Percentiles rank a stretch among this genome's conserved stretches.
Evolutionary conservation across 306 rosid genomes (phyloP).

Genomic region (Acacia melanoxylon): DNA sequence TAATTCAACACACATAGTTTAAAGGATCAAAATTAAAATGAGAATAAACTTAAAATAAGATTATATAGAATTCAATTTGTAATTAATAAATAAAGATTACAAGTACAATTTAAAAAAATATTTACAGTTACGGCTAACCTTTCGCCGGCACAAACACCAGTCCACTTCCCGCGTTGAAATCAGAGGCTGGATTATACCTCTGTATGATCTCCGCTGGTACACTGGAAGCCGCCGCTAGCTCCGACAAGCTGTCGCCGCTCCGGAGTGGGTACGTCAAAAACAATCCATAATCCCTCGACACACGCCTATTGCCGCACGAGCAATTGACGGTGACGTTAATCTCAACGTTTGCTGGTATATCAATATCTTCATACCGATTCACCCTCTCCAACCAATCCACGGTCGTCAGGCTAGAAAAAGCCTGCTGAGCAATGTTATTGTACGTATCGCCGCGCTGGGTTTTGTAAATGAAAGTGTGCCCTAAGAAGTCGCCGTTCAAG

Average conservation of each 20-base stretch:
- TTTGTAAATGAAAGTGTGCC: slow-evolving; percentile 60
- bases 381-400: slow-evolving; percentile 49
- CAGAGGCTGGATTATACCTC: slow-evolving; percentile 42
- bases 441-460: slow-evolving; percentile 42
- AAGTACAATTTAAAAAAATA: neutral
- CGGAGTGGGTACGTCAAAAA: slow-evolving; percentile 60
- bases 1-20: too few relatives aligned
- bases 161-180: slow-evolving; percentile 35
- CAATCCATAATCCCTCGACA: slow-evolving; percentile 58
- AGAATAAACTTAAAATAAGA: too few relatives aligned
- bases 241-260: slow-evolving; percentile 30
- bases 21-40: too few relatives aligned
- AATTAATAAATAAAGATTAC: neutral
- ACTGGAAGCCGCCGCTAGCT: slow-evolving; percentile 31
- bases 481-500: slow-evolving; percentile 50
- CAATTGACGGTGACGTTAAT: slow-evolving; percentile 70
- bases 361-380: slow-evolving; percentile 11
- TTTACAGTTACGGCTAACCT: slow-evolving; percentile 44
- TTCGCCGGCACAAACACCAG: slow-evolving; percentile 72
- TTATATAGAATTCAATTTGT: neutral
- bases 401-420: slow-evolving; percentile 54
- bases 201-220: slow-evolving; percentile 43
- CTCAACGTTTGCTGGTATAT: slow-evolving; percentile 25
- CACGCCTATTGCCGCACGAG: slow-evolving; percentile 57
- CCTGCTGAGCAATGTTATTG: neutral